Conservation (phyloP, 495 filamentous ascomycete genomes). For the Echria macrotheca region DNA sequence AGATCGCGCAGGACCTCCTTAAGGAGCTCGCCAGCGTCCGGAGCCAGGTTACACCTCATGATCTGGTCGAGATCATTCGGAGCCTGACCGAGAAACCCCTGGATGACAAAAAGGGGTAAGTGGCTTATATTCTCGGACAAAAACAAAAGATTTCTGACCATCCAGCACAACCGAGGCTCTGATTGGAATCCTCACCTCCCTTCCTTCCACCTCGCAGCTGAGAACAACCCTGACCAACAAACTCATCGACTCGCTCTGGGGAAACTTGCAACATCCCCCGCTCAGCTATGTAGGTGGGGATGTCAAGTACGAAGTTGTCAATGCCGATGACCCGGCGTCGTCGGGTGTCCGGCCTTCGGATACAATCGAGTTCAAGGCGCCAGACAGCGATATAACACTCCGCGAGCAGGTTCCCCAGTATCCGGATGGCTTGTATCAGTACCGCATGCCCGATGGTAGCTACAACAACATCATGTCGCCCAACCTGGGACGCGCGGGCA, state of each 20-base stretch:
- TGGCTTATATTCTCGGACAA: background rate
- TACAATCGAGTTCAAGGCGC: conserved; percentile 28
- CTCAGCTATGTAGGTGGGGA: conserved; percentile 46
- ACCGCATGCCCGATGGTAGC: conserved; percentile 65
- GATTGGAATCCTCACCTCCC: conserved; percentile 31
- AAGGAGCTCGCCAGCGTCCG: conserved; percentile 22
- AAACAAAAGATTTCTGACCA: too few species aligned
- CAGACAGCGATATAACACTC: conserved; percentile 31
- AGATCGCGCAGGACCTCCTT: conserved; percentile 23
- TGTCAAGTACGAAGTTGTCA: conserved; percentile 28
- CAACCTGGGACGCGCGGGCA: conserved; percentile 51
- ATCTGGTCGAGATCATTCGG: conserved; percentile 24
- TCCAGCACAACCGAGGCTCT: conserved; percentile 28
- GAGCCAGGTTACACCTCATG: conserved; percentile 17
- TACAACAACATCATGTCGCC: conserved; percentile 61
- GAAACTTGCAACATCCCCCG: conserved; percentile 64
- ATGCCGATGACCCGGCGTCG: background rate
- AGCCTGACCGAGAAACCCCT: conserved; percentile 25
- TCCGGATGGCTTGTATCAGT: conserved; percentile 38
- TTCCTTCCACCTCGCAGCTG: conserved; percentile 51
- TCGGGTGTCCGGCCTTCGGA: conserved; percentile 10
- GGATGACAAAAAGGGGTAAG: conserved; percentile 29
- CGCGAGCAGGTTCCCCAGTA: conserved; percentile 28
- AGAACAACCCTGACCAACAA: conserved; percentile 50
- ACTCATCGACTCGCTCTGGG: conserved; percentile 61